Evolutionary conservation across 805 yeast genomes (phyloP).

Genomic region (Candida coquimbonensis): DNA sequence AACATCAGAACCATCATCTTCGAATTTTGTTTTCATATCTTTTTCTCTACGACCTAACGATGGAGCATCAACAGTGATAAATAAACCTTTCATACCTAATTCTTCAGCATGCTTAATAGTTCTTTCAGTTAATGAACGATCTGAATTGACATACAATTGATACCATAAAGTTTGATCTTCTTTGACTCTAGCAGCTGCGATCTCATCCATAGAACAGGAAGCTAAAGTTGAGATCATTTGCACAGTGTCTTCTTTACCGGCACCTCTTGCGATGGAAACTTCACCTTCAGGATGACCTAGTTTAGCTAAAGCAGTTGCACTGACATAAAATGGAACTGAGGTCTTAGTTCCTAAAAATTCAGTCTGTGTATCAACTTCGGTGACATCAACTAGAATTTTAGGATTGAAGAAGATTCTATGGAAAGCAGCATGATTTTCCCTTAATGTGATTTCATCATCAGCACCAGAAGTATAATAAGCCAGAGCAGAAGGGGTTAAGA

Average conservation of each 20-base stretch:
- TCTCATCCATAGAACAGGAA: constrained; percentile 82
- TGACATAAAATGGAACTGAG: constrained; percentile 75
- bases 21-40: constrained; percentile 63
- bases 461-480: constrained; percentile 89
- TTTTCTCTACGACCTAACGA: constrained; percentile 87
- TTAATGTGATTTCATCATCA: constrained; percentile 84
- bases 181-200: constrained; percentile 58
- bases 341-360: constrained; percentile 67
- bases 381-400: constrained; percentile 71
- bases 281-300: constrained; percentile 95
- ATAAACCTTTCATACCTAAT: constrained; percentile 73
- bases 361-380: constrained; percentile 61
- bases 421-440: constrained; percentile 88
- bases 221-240: constrained; percentile 95
- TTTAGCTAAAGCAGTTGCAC: constrained; percentile 90
- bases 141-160: constrained; percentile 78
- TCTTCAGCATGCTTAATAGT: constrained; percentile 66
- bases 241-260: constrained; percentile 59
- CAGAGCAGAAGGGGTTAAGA: constrained; percentile 78
- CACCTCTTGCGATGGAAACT: constrained; percentile 75
- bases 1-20: constrained; percentile 37
- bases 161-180: constrained; percentile 77
- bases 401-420: constrained; percentile 88
- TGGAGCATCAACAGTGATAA: constrained; percentile 91
- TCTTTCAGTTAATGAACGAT: constrained; percentile 54